phyloP scores from a whole-genome alignment of 2,329 filamentous ascomycete genomes.

The Leptographium flavum region DNA sequence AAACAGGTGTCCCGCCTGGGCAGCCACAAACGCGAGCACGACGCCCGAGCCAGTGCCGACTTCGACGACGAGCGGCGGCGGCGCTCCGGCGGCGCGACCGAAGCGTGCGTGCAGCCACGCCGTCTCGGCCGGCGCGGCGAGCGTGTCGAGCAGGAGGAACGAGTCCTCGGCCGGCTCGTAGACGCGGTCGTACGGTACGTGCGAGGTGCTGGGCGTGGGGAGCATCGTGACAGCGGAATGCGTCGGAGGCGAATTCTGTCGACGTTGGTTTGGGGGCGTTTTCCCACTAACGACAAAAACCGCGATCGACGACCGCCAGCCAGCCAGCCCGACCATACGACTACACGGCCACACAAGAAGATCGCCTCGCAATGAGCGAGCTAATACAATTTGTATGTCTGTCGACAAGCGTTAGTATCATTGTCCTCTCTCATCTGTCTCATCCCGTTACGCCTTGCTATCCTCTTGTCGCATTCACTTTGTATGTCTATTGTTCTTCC shows the following conservation, averaged over 20 bases:
- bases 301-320: no score
- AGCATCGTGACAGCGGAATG: no score
- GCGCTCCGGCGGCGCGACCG: slow-evolving; percentile 10
- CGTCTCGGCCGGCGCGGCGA: slow-evolving; percentile 57
- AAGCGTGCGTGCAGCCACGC: slow-evolving; percentile 56
- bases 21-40: slow-evolving; percentile 75
- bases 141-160: slow-evolving; percentile 81
- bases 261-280: no score
- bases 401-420: no score
- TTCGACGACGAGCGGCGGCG: slow-evolving; percentile 56
- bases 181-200: slow-evolving; percentile 75
- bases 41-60: slow-evolving; percentile 86
- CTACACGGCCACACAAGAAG: no score
- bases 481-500: no score
- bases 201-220: slow-evolving; percentile 83
- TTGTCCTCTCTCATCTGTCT: not conserved
- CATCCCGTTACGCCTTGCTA: not conserved
- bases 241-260: no score
- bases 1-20: slow-evolving; percentile 60
- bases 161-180: slow-evolving; percentile 97
- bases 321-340: no score
- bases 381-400: no score
- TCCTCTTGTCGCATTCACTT: not conserved
- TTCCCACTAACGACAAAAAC: no score
- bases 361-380: no score